phyloP scores from a whole-genome alignment of 2,329 filamentous ascomycete genomes.

The Exophiala lecanii-corni region DNA sequence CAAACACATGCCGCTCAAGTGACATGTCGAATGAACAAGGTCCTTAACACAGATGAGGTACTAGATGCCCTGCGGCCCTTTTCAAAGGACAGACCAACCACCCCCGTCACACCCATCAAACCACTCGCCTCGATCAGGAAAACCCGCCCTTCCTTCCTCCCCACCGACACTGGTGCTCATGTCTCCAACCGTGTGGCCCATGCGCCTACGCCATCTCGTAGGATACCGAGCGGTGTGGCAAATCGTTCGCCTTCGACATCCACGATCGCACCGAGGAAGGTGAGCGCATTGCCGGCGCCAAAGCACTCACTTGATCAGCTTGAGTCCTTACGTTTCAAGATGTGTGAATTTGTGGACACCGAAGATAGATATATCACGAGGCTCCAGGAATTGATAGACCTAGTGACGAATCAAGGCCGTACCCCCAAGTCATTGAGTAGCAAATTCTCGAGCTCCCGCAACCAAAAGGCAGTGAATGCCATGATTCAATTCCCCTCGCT shows the following conservation, averaged over 20 bases:
- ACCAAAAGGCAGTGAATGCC: constrained; percentile 26
- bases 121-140: constrained; percentile 25
- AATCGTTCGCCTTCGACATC: constrained; percentile 23
- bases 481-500: constrained; percentile 64
- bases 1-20: constrained; percentile 91
- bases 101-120: constrained; percentile 16
- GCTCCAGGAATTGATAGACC: constrained; percentile 74
- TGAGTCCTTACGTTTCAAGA: constrained; percentile 76
- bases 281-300: constrained; percentile 76
- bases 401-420: constrained; percentile 75
- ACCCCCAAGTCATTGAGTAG: constrained; percentile 63
- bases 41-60: constrained; percentile 70
- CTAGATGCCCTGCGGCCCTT: constrained; percentile 59
- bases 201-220: constrained; percentile 19
- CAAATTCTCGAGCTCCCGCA: constrained; percentile 44
- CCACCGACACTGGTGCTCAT: constrained; percentile 12
- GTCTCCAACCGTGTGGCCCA: constrained; percentile 8
- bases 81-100: constrained; percentile 25
- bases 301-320: constrained; percentile 89
- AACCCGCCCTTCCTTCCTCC: constrained; percentile 25
- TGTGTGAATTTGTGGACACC: constrained; percentile 86
- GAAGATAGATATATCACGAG: constrained; percentile 92
- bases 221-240: constrained; percentile 18
- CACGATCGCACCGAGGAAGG: constrained; percentile 45
- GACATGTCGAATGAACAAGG: constrained; percentile 75